phyloP scores from a whole-genome alignment of 176 grass and related monocot genomes.

The Avena atlantica region DNA sequence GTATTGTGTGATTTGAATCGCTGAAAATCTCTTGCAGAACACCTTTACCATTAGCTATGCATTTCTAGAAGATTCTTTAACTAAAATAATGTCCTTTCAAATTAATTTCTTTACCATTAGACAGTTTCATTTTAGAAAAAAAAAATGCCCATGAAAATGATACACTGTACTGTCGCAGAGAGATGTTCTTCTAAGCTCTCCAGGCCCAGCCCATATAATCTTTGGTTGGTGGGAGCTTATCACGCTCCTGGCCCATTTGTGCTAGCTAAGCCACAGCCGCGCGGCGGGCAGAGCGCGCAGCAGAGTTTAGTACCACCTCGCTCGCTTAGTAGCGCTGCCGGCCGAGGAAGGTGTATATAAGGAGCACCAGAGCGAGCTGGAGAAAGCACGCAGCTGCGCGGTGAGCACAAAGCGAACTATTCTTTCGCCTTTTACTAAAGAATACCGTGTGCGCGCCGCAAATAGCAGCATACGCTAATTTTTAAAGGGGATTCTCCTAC shows the following conservation, averaged over 20 bases:
- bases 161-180: too few relatives aligned
- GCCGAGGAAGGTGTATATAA: not conserved
- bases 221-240: too few relatives aligned
- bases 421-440: constrained; percentile 71
- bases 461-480: constrained; percentile 44
- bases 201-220: not conserved
- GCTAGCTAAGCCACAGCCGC: not conserved
- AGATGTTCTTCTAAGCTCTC: too few relatives aligned
- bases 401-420: constrained; percentile 63
- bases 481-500: constrained; percentile 40
- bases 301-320: constrained; percentile 38
- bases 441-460: constrained; percentile 65
- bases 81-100: too few relatives aligned
- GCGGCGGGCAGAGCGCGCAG: not conserved
- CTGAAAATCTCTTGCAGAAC: not conserved
- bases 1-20: too few relatives aligned
- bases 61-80: too few relatives aligned
- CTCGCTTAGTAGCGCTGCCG: fast-evolving
- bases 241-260: not conserved
- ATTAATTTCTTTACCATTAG: too few relatives aligned
- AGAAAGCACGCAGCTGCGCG: constrained; percentile 41
- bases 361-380: fast-evolving
- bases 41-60: too few relatives aligned
- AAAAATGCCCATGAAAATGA: too few relatives aligned
- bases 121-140: too few relatives aligned